Percentiles rank a stretch among this genome's conserved stretches.
These are phyloP conservation scores for Trametes sanguinea DNA, from an alignment of 768 basidiomycete species.

Conservation along the genomic window DNA sequence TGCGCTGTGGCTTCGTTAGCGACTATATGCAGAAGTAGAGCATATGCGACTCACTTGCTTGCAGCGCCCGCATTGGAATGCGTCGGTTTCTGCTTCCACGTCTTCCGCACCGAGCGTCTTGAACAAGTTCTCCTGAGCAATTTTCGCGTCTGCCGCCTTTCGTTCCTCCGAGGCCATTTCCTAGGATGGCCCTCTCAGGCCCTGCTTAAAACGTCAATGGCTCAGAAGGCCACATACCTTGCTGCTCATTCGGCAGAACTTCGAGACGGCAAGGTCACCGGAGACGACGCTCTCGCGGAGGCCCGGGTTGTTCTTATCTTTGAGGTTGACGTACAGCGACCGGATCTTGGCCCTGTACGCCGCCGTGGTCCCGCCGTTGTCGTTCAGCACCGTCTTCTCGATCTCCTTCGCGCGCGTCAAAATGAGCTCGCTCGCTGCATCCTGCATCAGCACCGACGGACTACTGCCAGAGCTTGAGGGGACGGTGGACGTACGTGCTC, in stretches of 20 bases:
- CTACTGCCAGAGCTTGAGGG: neutral
- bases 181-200: conserved; percentile 38
- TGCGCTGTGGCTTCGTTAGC: conserved; percentile 48
- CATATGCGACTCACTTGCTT: conserved; percentile 64
- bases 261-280: conserved; percentile 71
- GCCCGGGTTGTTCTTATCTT: conserved; percentile 91
- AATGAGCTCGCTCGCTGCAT: conserved; percentile 57
- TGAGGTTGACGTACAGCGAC: conserved; percentile 88
- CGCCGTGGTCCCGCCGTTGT: conserved; percentile 45
- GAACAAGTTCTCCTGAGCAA: conserved; percentile 85
- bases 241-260: conserved; percentile 79
- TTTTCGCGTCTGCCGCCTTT: conserved; percentile 78
- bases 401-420: conserved; percentile 64
- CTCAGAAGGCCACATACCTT: conserved; percentile 49
- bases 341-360: conserved; percentile 81
- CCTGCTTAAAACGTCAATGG: neutral
- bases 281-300: conserved; percentile 83
- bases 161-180: conserved; percentile 97
- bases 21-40: neutral
- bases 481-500: conserved; percentile 64
- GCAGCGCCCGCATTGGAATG: conserved; percentile 96
- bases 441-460: neutral
- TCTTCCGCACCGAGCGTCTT: conserved; percentile 89
- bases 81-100: conserved; percentile 92
- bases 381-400: conserved; percentile 62